These are phyloP conservation scores for Hygrophorus pudorinus DNA, from an alignment of 768 basidiomycete genomes.

Conservation along the genomic window DNA sequence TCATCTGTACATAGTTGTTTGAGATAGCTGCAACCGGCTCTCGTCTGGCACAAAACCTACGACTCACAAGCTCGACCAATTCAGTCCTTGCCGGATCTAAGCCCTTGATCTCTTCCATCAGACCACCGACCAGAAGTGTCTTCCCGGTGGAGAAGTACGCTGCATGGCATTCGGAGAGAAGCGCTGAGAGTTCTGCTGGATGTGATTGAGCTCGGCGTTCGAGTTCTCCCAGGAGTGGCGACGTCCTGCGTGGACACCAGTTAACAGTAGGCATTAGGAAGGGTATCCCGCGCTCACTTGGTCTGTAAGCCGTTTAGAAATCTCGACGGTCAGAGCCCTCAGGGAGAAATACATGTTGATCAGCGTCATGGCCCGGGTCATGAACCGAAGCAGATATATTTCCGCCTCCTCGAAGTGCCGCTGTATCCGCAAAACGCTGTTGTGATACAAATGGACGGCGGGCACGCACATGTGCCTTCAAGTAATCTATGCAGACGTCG, in stretches of 20 bases:
- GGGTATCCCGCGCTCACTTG: slow-evolving; percentile 37
- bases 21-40: slow-evolving; percentile 85
- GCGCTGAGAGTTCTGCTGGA: slow-evolving; percentile 74
- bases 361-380: slow-evolving; percentile 95
- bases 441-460: neutral
- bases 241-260: slow-evolving; percentile 42
- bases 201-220: slow-evolving; percentile 67
- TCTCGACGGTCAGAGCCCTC: slow-evolving; percentile 67
- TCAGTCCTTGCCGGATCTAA: slow-evolving; percentile 74
- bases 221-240: slow-evolving; percentile 72
- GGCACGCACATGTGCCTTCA: slow-evolving; percentile 70
- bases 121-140: slow-evolving; percentile 56
- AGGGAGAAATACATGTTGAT: slow-evolving; percentile 96
- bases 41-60: slow-evolving; percentile 44
- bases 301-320: slow-evolving; percentile 64
- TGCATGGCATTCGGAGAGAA: slow-evolving; percentile 79
- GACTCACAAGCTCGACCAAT: slow-evolving; percentile 73
- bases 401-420: slow-evolving; percentile 89
- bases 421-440: slow-evolving; percentile 28
- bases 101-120: slow-evolving; percentile 74
- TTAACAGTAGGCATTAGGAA: neutral
- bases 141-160: slow-evolving; percentile 77
- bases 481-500: slow-evolving; percentile 87
- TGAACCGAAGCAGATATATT: slow-evolving; percentile 89
- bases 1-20: slow-evolving; percentile 89